These are phyloP conservation scores for Madurella mycetomatis DNA, from an alignment of 2,329 filamentous ascomycete species.

Conservation along the genomic window DNA sequence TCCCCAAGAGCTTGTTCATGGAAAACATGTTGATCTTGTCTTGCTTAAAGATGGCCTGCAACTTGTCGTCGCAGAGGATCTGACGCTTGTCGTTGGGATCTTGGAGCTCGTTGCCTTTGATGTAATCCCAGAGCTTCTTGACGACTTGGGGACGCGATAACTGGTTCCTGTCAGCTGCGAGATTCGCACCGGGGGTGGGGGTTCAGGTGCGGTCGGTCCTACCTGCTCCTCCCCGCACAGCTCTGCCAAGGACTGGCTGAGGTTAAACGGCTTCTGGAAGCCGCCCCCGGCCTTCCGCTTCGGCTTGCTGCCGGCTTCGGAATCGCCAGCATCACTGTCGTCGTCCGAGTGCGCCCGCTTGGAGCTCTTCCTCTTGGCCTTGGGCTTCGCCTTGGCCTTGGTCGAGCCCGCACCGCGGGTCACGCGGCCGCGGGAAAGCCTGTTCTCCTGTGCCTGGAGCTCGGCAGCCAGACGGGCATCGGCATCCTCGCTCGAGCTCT, in stretches of 20 bases:
- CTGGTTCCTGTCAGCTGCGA: too few species aligned
- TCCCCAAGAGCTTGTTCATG: constrained; percentile 94
- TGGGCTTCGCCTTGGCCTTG: constrained; percentile 42
- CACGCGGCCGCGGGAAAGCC: constrained; percentile 58
- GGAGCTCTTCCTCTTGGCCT: constrained; percentile 69
- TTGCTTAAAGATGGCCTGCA: constrained; percentile 89
- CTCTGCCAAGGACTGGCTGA: constrained; percentile 65
- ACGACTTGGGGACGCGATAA: constrained; percentile 92
- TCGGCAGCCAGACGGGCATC: constrained; percentile 84
- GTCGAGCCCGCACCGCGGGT: constrained; percentile 68
- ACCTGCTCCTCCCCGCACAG: constrained; percentile 67
- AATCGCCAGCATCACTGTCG: constrained; percentile 70
- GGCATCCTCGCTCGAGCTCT: constrained; percentile 59
- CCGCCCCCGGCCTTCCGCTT: constrained; percentile 85
- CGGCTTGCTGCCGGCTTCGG: constrained; percentile 53
- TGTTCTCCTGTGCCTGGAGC: constrained; percentile 89
- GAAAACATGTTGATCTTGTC: constrained; percentile 96
- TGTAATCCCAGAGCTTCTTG: constrained; percentile 94
- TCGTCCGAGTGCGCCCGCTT: constrained; percentile 74
- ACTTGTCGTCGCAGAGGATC: constrained; percentile 85
- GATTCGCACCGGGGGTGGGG: too few species aligned
- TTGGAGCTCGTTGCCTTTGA: constrained; percentile 82
- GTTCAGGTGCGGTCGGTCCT: too few species aligned
- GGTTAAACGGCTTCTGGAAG: constrained; percentile 82
- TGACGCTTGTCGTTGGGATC: constrained; percentile 88